Percentiles rank a stretch among this genome's conserved stretches.
These are phyloP conservation scores for Trichoderma semiorbis DNA, from an alignment of 2,329 filamentous ascomycete genomes.

Conservation along the genomic window DNA sequence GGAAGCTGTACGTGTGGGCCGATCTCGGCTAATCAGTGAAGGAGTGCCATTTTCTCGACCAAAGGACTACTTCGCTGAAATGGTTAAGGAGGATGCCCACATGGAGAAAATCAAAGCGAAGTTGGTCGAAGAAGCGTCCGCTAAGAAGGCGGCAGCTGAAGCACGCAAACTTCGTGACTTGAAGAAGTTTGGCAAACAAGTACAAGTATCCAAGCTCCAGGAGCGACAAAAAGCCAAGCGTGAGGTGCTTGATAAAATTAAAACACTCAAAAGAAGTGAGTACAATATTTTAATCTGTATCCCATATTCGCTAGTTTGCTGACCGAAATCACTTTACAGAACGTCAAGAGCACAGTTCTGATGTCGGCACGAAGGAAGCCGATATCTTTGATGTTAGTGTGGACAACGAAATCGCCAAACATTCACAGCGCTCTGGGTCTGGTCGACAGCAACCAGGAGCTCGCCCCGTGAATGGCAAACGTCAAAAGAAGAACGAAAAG, in stretches of 20 bases:
- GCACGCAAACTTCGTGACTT: constrained; percentile 88
- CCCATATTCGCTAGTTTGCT: not conserved
- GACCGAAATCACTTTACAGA: constrained; percentile 51
- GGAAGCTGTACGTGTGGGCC: constrained; percentile 70
- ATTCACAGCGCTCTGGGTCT: constrained; percentile 37
- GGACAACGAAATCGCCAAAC: constrained; percentile 58
- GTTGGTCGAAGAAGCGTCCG: constrained; percentile 84
- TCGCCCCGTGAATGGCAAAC: constrained; percentile 59
- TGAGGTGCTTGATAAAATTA: constrained; percentile 93
- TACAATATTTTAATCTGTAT: constrained; percentile 24
- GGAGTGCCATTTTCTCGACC: constrained; percentile 83
- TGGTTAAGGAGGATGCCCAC: constrained; percentile 97
- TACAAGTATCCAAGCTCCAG: constrained; percentile 93
- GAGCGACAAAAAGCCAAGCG: constrained; percentile 90
- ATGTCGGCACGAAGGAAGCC: constrained; percentile 67
- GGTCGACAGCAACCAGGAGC: constrained; percentile 32
- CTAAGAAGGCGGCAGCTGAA: constrained; percentile 88
- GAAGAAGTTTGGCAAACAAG: constrained; percentile 99
- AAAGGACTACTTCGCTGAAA: constrained; percentile 96
- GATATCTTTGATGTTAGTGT: constrained; percentile 91
- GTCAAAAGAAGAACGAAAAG: constrained; percentile 91
- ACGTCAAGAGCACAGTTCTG: constrained; percentile 67
- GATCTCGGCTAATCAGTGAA: constrained; percentile 74
- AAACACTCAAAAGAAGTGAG: constrained; percentile 90
- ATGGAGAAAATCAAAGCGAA: constrained; percentile 97